Evolutionary conservation across 805 yeast species (phyloP), one percentile per base, ranked within the genome.

Genomic region (Candida ponderosae): DNA sequence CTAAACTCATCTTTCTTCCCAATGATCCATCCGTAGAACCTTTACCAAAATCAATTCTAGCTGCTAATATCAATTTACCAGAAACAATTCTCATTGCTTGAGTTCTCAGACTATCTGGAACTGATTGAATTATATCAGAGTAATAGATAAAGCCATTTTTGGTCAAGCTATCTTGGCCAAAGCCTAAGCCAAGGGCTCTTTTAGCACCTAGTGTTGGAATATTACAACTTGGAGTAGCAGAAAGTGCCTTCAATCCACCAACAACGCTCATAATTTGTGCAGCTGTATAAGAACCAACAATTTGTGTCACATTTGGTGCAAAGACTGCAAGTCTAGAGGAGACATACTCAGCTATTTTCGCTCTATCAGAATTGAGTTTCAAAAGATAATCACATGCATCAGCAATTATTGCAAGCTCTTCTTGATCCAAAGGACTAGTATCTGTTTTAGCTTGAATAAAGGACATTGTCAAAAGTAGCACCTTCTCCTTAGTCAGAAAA

Each of bases 201-300:
- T 68, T 69, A 13, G 73, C 72, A 0, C 96, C 96, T 34, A 86
- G 61, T 0, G 94, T 75, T 0, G 95, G 78, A 18, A 90, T 50
- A 52, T 90, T 90, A 49, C 97, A 85, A 4, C 95, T 70, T 0
- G 96, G 96, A 0, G 84, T 74, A 23, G 58, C 61, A 3, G 87
- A 75, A 9, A 90, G 60, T 6, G 74, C 79, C 11, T 61, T 62
- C 5, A 90, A 56, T 0, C 95, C 87, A 2, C 95, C 94, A 1
- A 74, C 63, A 15, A 72, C 65, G 1, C 85, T 72, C 18, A 90
- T 60, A 15, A 93, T 57, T 47, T 82, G 85, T 0, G 95, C 81
- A 0, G 95, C 75, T 0, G 83, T 72, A 6, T 71, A 62, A 0
- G 94, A 64, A 0, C 95, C 94, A 2, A 90, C 66, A 7, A 93